These are phyloP conservation scores for Mycena rosella DNA, from an alignment of 768 basidiomycete species.

Conservation along the genomic window DNA sequence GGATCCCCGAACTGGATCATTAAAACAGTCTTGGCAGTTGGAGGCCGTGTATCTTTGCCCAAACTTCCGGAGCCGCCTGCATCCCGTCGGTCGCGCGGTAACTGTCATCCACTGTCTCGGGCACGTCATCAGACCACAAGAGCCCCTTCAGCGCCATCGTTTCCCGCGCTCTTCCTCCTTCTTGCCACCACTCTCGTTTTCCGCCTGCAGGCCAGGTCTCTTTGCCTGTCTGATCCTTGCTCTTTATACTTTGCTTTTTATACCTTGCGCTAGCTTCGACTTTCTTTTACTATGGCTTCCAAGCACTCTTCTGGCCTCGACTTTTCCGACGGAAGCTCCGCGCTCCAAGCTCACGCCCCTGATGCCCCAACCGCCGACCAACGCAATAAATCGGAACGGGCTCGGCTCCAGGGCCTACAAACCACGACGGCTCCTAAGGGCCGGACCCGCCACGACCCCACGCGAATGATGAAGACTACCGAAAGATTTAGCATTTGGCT, in stretches of 20 bases:
- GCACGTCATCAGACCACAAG: too few species aligned
- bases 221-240: conserved; percentile 36
- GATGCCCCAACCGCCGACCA: conserved; percentile 51
- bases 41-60: not conserved
- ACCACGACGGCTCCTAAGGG: conserved; percentile 40
- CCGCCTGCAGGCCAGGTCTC: conserved; percentile 33
- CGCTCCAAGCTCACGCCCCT: conserved; percentile 40
- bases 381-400: conserved; percentile 74
- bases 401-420: conserved; percentile 73
- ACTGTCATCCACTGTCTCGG: not conserved
- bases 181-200: conserved; percentile 25
- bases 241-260: conserved; percentile 8
- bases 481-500: conserved; percentile 63
- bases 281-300: conserved; percentile 13
- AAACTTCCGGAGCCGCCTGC: conserved; percentile 10
- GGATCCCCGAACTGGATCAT: too few species aligned
- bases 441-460: conserved; percentile 47
- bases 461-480: conserved; percentile 48
- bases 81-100: not conserved
- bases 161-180: not conserved
- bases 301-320: conserved; percentile 60
- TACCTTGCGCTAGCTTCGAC: not conserved
- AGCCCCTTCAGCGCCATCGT: too few species aligned
- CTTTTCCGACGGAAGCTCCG: conserved; percentile 56
- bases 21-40: conserved; percentile 13